phyloP scores from a whole-genome alignment of 2,329 filamentous ascomycete genomes.

The Pezicula neosporulosa region DNA sequence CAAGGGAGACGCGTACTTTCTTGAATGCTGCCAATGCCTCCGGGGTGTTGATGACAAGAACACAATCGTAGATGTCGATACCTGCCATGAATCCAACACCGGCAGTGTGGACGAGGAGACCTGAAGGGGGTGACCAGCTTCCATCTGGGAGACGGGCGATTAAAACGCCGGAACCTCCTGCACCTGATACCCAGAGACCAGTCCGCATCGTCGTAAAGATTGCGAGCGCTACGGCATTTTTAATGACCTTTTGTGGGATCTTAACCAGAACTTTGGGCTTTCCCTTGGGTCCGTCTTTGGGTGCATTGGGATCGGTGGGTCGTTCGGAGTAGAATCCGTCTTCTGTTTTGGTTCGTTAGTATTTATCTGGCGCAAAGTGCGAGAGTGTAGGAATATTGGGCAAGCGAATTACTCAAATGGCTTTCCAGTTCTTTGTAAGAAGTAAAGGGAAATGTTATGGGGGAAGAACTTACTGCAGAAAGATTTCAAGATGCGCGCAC shows the following conservation, averaged over 20 bases:
- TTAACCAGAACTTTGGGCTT: constrained; percentile 38
- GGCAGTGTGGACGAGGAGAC: constrained; percentile 84
- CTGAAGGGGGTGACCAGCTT: constrained; percentile 86
- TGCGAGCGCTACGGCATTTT: constrained; percentile 84
- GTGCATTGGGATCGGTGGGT: constrained; percentile 23
- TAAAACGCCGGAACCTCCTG: constrained; percentile 84
- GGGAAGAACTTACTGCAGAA: constrained; percentile 70
- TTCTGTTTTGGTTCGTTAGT: constrained; percentile 31
- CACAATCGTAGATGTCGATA: constrained; percentile 93
- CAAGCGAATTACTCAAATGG: too few species aligned
- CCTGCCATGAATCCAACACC: constrained; percentile 86
- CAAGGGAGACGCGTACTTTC: constrained; percentile 72
- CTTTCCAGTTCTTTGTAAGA: neutral
- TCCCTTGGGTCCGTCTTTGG: constrained; percentile 57
- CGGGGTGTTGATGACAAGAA: constrained; percentile 85
- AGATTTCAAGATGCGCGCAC: constrained; percentile 80
- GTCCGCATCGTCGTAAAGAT: constrained; percentile 96
- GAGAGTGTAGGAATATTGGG: too few species aligned
- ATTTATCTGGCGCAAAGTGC: neutral
- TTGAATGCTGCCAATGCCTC: constrained; percentile 82
- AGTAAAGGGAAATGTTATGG: neutral
- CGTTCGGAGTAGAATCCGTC: constrained; percentile 65
- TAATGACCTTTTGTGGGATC: constrained; percentile 82
- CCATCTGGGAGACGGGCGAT: constrained; percentile 69
- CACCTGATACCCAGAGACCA: constrained; percentile 86